Percentiles rank a stretch among this genome's conserved stretches.
phyloP scores from a whole-genome alignment of 768 basidiomycete genomes.

The Amylocystis lapponica region DNA sequence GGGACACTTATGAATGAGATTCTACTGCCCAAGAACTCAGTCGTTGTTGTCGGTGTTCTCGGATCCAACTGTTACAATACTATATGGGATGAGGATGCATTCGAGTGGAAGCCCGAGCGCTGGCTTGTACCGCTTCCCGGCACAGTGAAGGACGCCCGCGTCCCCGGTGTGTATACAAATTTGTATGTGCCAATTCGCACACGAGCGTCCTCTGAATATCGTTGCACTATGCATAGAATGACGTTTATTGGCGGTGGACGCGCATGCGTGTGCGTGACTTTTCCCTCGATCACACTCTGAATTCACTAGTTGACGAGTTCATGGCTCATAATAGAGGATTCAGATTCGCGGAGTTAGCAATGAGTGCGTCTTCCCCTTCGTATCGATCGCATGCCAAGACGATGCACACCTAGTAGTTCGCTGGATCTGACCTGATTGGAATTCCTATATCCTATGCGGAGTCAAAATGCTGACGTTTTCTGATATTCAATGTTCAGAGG shows the following conservation, averaged over 20 bases:
- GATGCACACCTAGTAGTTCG: too few relatives aligned
- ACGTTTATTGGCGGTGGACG: constrained; percentile 39
- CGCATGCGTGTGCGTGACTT: constrained; percentile 39
- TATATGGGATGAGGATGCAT: constrained; percentile 20
- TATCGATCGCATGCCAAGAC: background rate
- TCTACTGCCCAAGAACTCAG: constrained; percentile 13
- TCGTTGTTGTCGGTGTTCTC: constrained; percentile 12
- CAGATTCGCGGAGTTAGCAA: constrained; percentile 5
- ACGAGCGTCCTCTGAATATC: background rate
- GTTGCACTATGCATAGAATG: constrained; percentile 26
- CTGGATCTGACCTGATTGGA: too few relatives aligned
- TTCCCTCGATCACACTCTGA: too few relatives aligned
- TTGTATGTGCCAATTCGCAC: constrained; percentile 1
- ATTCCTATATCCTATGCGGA: too few relatives aligned
- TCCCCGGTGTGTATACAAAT: constrained; percentile 14
- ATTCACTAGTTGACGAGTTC: too few relatives aligned
- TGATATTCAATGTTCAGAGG: too few relatives aligned
- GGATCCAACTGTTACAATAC: constrained; percentile 20
- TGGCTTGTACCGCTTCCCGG: constrained; percentile 14
- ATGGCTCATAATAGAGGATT: too few relatives aligned
- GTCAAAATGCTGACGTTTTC: too few relatives aligned
- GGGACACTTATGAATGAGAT: constrained; percentile 14
- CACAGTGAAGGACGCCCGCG: constrained; percentile 6
- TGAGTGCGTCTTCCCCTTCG: constrained; percentile 1
- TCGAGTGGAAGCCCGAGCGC: constrained; percentile 20